These are phyloP conservation scores for Dittrichia graveolens DNA, from an alignment of 129 eudicot species.

Conservation along the genomic window DNA sequence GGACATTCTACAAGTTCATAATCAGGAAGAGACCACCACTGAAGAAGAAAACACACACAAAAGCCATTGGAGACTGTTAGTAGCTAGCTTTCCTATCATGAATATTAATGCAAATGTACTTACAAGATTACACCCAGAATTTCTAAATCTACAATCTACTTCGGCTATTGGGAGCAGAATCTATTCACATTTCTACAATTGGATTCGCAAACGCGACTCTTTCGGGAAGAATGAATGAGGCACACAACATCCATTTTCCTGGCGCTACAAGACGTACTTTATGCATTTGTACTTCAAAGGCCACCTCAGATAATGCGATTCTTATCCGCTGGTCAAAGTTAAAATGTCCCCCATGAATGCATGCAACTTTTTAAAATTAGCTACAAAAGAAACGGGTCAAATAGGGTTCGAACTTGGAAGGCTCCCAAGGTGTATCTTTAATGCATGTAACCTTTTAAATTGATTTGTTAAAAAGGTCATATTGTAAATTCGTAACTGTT, in stretches of 20 bases:
- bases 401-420: background rate
- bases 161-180: background rate
- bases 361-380: too few relatives aligned
- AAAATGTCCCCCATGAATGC: too few relatives aligned
- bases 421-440: background rate
- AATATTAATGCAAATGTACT: background rate
- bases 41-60: too few relatives aligned
- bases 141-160: slow-evolving; percentile 22
- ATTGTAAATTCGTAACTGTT: background rate
- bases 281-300: slow-evolving; percentile 76
- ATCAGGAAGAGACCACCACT: too few relatives aligned
- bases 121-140: background rate
- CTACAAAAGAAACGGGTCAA: background rate
- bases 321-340: slow-evolving; percentile 62
- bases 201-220: slow-evolving; percentile 56
- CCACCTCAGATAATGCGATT: slow-evolving; percentile 73
- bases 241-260: slow-evolving; percentile 98
- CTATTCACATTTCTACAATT: slow-evolving; percentile 21
- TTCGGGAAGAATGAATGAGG: slow-evolving; percentile 83
- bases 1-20: too few relatives aligned
- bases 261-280: slow-evolving; percentile 94
- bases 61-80: too few relatives aligned
- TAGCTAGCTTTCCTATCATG: background rate
- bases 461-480: background rate
- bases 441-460: background rate